Evolutionary conservation across 805 yeast species (phyloP), one percentile per base, ranked within the genome.

Genomic region (Naumovozyma castellii): DNA sequence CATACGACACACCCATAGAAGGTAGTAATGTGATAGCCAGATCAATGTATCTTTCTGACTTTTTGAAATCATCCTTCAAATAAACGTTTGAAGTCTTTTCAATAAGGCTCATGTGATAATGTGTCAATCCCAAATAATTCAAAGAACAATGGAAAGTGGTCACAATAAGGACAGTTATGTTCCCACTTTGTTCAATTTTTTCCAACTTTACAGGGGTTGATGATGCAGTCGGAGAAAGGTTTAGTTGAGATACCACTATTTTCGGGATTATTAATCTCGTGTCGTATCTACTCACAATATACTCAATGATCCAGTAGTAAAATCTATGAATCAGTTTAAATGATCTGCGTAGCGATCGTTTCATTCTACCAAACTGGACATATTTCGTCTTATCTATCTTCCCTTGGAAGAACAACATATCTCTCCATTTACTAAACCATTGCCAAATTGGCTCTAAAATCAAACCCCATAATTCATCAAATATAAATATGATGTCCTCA

Each of bases 331-430:
- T 66, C 25, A 67, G 65, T 42, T 72, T 70, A 36, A 69, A 61
- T 38, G 69, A 68, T 48, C 75, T 79, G 15, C 63, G 61, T 49
- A 73, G 72, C 39, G 59, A 64, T 18, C 69, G 75, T 47, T 73
- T 69, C 32, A 77, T 45, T 46, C 75, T 78, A 42, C 84, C 59
- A 39, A 73, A 54, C 50, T 79, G 84, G 2, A 80, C 81, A 3
- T 68, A 62, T 45, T 56, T 40, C n/a, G 6, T 22, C 27, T 22
- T 22, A 10, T 22, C 27, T 22, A 22, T 22, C 27, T 10, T 6
- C 6, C 10, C 27, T 10, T 22, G 27, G 10, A 22, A 22, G 27
- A 22, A 22, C 27, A 33, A 36, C 27, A 32, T 16, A 6, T 18
- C 16, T 15, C 18, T 36, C 39, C 39, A 36, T 8, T 6, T 15